Evolutionary conservation across 495 filamentous ascomycete genomes (phyloP), one percentile per base, ranked within the genome.

Genomic region (Penicillium cinerascens): DNA sequence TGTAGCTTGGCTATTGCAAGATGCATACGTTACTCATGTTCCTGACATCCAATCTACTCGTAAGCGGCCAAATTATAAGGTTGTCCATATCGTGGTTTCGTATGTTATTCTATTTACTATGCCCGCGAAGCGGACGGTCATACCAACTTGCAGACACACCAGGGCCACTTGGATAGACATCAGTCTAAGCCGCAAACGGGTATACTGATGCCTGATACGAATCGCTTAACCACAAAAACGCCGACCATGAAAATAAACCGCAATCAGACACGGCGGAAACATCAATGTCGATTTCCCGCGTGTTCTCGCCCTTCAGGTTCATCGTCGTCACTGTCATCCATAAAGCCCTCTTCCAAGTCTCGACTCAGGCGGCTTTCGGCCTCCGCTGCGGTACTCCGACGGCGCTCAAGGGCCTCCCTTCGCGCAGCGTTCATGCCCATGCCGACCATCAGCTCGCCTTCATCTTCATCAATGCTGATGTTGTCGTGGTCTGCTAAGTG

Each of bases 331-430:
- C 88, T 91, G 63, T 90, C 87, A 71, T 91, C 87, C 74, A 82
- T 84, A 63, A 95, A 95, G 1, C 88, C 89, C 52, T 88, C 82
- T 67, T 93, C 89, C 48, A 95, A 64, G 33, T 96, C 91, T 64
- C 89, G 78, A 73, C 88, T 91, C 44, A 95, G 61, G 55, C 91
- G 78, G 52, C 82, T 72, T 47, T 80, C 73, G 18, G 66, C 54
- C 26, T 75, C 75, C 25, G 56, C 57, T 49, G 55, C 56, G 23
- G 54, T 58, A 67, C 75, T 51, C 62, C 76, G 60, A 69, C 77
- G 52, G 68, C 69, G 52, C 54, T 79, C 69, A 59, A 79, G 49
- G 41, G 74, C 80, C 47, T 79, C 77, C 44, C 81, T 58, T 41
- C 78, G 66, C 39, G 70, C 51, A 25, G 73, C 63, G 54, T 79